These are phyloP conservation scores for Xylariaceae sp. DNA, from an alignment of 2,329 filamentous ascomycete genomes.

Conservation along the genomic window DNA sequence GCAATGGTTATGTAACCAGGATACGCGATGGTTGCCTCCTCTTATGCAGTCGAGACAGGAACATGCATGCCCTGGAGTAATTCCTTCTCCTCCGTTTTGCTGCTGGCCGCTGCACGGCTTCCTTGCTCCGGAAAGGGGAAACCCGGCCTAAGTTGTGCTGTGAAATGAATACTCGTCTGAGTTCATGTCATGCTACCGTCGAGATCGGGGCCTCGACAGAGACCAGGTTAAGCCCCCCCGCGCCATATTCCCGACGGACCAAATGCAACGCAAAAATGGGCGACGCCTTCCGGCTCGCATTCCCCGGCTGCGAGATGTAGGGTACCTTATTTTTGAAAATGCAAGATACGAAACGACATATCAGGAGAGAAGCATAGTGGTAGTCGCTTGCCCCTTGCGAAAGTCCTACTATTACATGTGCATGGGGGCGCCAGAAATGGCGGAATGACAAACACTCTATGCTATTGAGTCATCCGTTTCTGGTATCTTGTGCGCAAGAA, in stretches of 20 bases:
- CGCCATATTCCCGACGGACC: no score
- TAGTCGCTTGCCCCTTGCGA: no score
- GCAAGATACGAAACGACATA: constrained; percentile 7
- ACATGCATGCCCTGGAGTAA: constrained; percentile 1
- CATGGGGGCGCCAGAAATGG: no score
- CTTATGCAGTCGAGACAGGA: not conserved
- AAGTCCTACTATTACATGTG: no score
- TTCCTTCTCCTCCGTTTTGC: no score
- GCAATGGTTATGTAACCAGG: no score
- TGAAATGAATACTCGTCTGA: not conserved
- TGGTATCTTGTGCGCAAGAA: no score
- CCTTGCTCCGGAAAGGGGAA: not conserved
- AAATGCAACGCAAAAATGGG: no score
- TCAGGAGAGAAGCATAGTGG: not conserved
- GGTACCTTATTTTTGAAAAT: constrained; percentile 5
- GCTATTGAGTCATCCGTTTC: no score
- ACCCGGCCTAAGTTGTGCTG: not conserved
- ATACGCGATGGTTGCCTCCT: no score
- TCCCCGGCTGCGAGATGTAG: constrained; percentile 13
- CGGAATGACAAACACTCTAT: no score
- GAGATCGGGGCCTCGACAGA: not conserved
- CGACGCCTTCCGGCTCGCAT: constrained; percentile 14
- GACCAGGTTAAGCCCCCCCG: constrained; percentile 3
- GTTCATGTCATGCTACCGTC: not conserved
- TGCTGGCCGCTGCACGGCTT: no score